Percentiles rank a stretch among this genome's conserved stretches.
Evolutionary conservation across 2,329 filamentous ascomycete species (phyloP).

Genomic region (Penicillium sp.): DNA sequence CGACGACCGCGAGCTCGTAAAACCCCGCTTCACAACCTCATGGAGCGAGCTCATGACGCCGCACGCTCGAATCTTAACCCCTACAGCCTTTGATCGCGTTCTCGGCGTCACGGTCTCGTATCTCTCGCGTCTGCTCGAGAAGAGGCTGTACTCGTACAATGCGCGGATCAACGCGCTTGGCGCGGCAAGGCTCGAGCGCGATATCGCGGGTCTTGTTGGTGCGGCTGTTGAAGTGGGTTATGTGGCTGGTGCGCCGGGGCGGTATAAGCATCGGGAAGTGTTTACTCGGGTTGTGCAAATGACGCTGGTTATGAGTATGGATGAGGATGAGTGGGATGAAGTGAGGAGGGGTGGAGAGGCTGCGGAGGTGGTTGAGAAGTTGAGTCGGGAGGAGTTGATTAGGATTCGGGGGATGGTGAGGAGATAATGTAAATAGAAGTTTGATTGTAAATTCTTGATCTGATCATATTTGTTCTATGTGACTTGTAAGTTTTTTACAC

Average conservation of each 20-base stretch:
- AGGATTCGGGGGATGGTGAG: conserved; percentile 70
- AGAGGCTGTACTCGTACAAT: conserved; percentile 78
- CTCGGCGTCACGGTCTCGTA: conserved; percentile 73
- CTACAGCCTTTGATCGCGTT: conserved; percentile 72
- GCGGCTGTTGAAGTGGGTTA: conserved; percentile 44
- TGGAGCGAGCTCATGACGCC: conserved; percentile 88
- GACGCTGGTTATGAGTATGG: conserved; percentile 86
- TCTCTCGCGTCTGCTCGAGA: conserved; percentile 78
- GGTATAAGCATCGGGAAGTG: conserved; percentile 74
- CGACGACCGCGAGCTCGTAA: conserved; percentile 63
- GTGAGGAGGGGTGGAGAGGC: conserved; percentile 53
- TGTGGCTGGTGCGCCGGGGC: conserved; percentile 39
- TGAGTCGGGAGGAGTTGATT: conserved; percentile 71
- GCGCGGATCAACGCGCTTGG: conserved; percentile 80
- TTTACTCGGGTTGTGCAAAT: conserved; percentile 80
- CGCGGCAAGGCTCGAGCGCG: conserved; percentile 79
- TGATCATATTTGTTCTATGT: background rate
- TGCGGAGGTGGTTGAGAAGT: conserved; percentile 60
- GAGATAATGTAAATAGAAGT: conserved; percentile 3
- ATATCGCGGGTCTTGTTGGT: conserved; percentile 72
- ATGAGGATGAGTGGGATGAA: conserved; percentile 93
- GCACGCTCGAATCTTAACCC: conserved; percentile 79
- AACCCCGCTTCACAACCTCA: conserved; percentile 75
- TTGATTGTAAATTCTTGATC: too few species aligned
- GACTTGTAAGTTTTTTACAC: background rate